A percentile compares a stretch with the other conserved stretches of the same genome.
These are phyloP conservation scores for Aethionema arabicum DNA, from an alignment of 345 rosid genomes.

Conservation along the genomic window DNA sequence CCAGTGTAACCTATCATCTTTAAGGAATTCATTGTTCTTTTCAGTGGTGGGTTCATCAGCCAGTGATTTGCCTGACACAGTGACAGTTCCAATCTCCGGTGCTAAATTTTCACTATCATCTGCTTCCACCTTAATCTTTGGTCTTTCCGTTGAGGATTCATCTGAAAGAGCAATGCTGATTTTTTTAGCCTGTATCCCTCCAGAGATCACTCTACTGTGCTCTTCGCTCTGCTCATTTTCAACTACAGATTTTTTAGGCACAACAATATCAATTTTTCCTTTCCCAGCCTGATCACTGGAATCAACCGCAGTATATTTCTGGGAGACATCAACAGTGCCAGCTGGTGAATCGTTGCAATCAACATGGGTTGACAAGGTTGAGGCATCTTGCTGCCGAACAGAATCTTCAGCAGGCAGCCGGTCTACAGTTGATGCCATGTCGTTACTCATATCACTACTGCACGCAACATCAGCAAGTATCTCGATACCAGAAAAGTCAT, in stretches of 20 bases:
- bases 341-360: constrained; percentile 24
- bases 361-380: neutral
- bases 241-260: neutral
- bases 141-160: constrained; percentile 20
- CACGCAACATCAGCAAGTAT: constrained; percentile 63
- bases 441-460: constrained; percentile 35
- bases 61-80: constrained; percentile 23
- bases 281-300: neutral
- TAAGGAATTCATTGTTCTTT: constrained; percentile 11
- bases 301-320: constrained; percentile 21
- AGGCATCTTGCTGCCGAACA: constrained; percentile 7
- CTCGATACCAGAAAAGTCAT: constrained; percentile 58
- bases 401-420: constrained; percentile 5
- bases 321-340: constrained; percentile 18
- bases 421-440: constrained; percentile 22
- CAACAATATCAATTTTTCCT: neutral
- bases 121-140: constrained; percentile 8
- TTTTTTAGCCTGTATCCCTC: constrained; percentile 7
- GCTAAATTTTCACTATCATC: constrained; percentile 28
- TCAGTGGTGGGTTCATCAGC: constrained; percentile 21
- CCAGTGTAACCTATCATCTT: constrained; percentile 42
- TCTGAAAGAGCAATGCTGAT: constrained; percentile 10
- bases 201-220: neutral
- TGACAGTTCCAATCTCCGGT: constrained; percentile 7
- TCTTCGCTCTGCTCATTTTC: neutral